phyloP scores from a whole-genome alignment of 2,329 filamentous ascomycete species.

The Orbilia oligospora region DNA sequence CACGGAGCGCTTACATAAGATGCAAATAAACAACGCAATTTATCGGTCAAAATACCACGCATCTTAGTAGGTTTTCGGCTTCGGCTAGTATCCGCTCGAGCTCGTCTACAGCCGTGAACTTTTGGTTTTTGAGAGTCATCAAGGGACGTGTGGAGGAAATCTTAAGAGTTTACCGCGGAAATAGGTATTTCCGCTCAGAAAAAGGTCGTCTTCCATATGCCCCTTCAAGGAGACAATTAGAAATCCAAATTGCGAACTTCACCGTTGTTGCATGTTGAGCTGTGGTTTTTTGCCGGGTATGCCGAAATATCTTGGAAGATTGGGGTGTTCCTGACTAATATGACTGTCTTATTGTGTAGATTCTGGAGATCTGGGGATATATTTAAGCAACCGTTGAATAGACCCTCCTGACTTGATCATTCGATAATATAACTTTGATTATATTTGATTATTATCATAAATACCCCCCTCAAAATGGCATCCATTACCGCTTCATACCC shows the following conservation, averaged over 20 bases:
- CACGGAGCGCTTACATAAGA: neutral
- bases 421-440: slow-evolving; percentile 1
- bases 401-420: neutral
- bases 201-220: neutral
- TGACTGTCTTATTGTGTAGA: neutral
- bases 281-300: slow-evolving; percentile 1
- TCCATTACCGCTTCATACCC: slow-evolving; percentile 65
- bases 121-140: slow-evolving; percentile 3
- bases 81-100: slow-evolving; percentile 27
- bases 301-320: neutral
- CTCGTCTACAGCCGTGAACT: slow-evolving; percentile 11
- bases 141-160: neutral
- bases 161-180: slow-evolving; percentile 26
- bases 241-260: neutral
- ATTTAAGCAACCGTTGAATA: neutral
- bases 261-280: neutral
- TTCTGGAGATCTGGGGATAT: neutral
- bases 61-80: neutral
- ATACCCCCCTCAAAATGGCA: slow-evolving; percentile 20
- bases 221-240: neutral
- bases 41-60: slow-evolving; percentile 20
- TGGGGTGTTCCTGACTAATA: neutral
- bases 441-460: neutral
- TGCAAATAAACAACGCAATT: neutral
- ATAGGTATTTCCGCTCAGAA: slow-evolving; percentile 18